Evolutionary conservation across 495 filamentous ascomycete genomes (phyloP), one percentile per base, ranked within the genome.

Genomic region (Neurospora sp.): DNA sequence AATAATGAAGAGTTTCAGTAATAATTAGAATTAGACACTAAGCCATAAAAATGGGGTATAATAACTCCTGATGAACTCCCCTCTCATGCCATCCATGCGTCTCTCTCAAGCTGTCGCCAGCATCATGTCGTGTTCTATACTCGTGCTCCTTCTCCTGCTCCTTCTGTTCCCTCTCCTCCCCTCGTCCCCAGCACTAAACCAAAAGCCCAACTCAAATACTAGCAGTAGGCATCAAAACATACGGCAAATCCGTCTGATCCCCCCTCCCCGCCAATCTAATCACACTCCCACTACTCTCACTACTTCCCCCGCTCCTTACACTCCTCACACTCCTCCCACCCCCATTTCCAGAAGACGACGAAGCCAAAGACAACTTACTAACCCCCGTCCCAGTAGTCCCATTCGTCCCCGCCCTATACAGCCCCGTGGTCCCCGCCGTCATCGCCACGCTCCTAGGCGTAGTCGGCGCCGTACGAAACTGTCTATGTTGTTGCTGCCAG

Each of bases 391-490:
- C 53, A 61, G 35, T 61, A 12, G 53, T 61, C 22, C 53, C 53
- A 61, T 61, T 61, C 22, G 53, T 61, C 22, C 3, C 53, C 5
- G 27, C 53, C 14, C 27, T 61, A 8, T 35, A 61, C 4, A 76
- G 10, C n/a, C 42, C 77, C 9, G 20, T 37, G 35, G 35, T 53
- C 16, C 41, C 41, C 41, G 10, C 45, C 9, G 20, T 53, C 45
- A 79, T 78, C 14, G 72, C 72, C 41, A 78, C 78, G 71, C 85
- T 85, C 61, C 78, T 80, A 7, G 87, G 87, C 14, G 87, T 87
- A 7, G 83, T 86, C 7, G 87, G 87, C 45, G 87, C 87, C 1
- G 87, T 88, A 68, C 82, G 81, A 71, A 83, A 86, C 48, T 80
- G 79, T 73, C 75, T 72, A 37, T 79, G 78, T 10, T 10, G 72